Evolutionary conservation across 2,329 filamentous ascomycete genomes (phyloP).

Genomic region (Pseudogymnoascus sp.): DNA sequence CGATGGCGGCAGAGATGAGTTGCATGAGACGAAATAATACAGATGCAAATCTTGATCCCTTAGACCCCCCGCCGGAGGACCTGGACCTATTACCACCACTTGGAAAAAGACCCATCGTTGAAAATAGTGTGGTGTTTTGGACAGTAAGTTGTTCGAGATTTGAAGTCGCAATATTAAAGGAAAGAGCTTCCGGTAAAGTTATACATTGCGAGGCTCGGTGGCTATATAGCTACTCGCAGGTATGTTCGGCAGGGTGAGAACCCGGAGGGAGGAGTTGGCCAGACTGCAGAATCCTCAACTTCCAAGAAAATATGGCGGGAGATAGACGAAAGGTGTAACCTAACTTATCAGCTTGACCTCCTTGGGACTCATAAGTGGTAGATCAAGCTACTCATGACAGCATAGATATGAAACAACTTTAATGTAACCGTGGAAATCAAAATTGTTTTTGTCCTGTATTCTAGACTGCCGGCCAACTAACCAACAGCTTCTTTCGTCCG

Average conservation of each 20-base stretch:
- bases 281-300: not conserved
- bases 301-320: not conserved
- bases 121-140: not conserved
- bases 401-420: not conserved
- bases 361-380: not conserved
- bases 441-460: not conserved
- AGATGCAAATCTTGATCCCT: not conserved
- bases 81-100: not conserved
- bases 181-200: not conserved
- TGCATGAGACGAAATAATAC: slow-evolving; percentile 5
- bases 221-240: not conserved
- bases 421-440: not conserved
- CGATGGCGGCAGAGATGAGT: slow-evolving; percentile 3
- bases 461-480: not conserved
- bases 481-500: not conserved
- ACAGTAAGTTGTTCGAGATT: not conserved
- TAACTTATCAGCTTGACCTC: not conserved
- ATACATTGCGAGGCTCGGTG: not conserved
- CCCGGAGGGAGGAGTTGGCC: not conserved
- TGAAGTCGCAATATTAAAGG: not conserved
- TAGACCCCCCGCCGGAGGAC: not conserved
- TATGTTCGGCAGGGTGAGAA: not conserved
- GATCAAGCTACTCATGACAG: not conserved
- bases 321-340: not conserved
- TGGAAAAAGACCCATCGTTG: slow-evolving; percentile 6